These are phyloP conservation scores for Chaetomium cochliodes DNA, from an alignment of 495 filamentous ascomycete species.

Conservation along the genomic window DNA sequence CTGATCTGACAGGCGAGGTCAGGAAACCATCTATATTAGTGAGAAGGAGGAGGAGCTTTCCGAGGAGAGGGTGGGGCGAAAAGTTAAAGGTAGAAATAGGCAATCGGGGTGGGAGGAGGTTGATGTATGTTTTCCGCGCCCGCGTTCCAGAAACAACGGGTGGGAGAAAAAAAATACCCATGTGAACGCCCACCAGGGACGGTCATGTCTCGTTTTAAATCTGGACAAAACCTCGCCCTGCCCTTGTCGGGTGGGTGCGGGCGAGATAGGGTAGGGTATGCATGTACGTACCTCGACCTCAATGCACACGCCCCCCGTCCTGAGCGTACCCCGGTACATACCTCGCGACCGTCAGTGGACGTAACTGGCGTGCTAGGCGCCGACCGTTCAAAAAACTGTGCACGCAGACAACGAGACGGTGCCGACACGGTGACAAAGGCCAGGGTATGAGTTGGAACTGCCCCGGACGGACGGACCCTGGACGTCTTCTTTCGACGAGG, in stretches of 20 bases:
- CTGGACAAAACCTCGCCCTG: not conserved
- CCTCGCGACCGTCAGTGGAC: not conserved
- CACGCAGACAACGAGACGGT: conserved; percentile 8
- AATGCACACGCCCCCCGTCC: conserved; percentile 15
- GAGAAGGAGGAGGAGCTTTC: conserved; percentile 16
- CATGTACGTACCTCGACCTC: conserved; percentile 1
- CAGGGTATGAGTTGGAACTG: conserved; percentile 5
- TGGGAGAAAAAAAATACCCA: conserved; percentile 3
- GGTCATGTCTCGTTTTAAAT: not conserved
- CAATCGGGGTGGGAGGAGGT: not conserved
- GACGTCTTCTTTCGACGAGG: conserved; percentile 3
- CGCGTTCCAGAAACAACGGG: not conserved
- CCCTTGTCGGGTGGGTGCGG: not conserved
- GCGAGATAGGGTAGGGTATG: not conserved
- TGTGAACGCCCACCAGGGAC: conserved; percentile 7
- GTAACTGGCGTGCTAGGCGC: conserved; percentile 18
- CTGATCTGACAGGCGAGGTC: conserved; percentile 24
- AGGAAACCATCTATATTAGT: conserved; percentile 27
- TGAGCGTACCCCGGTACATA: conserved; percentile 16
- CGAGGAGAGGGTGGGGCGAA: not conserved
- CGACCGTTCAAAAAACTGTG: conserved; percentile 18
- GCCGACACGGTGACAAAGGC: conserved; percentile 9
- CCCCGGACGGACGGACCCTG: not conserved
- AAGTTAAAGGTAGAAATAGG: not conserved
- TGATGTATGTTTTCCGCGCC: conserved; percentile 2